Conservation (phyloP, 2,329 filamentous ascomycete species). For the Pseudogymnoascus sp. region DNA sequence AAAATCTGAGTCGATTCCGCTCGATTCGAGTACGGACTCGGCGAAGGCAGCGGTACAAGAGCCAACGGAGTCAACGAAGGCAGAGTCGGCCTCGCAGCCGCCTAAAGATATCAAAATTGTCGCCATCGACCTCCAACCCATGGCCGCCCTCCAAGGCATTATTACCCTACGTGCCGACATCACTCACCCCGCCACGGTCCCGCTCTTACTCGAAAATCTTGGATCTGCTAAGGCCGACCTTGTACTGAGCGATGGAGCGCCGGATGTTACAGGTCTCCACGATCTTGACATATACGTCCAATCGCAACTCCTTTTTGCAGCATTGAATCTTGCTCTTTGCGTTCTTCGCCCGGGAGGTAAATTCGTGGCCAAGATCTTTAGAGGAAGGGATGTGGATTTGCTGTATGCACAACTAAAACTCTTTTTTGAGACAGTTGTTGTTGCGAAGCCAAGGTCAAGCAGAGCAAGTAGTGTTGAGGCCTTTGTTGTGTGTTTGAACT, state of each 20-base stretch:
- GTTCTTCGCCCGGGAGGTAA: constrained; percentile 88
- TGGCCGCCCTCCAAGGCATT: constrained; percentile 87
- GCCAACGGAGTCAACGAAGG: constrained; percentile 25
- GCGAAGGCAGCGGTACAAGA: constrained; percentile 14
- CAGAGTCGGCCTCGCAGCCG: constrained; percentile 30
- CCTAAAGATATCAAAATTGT: constrained; percentile 82
- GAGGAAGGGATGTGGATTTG: constrained; percentile 89
- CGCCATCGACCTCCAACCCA: constrained; percentile 90
- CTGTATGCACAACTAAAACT: constrained; percentile 89
- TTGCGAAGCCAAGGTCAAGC: constrained; percentile 89
- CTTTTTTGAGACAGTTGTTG: constrained; percentile 78
- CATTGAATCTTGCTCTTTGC: constrained; percentile 85
- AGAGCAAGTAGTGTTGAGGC: constrained; percentile 95
- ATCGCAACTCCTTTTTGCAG: constrained; percentile 87
- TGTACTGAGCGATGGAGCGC: constrained; percentile 89
- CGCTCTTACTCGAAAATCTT: constrained; percentile 74
- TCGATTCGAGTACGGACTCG: constrained; percentile 10
- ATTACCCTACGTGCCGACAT: constrained; percentile 91
- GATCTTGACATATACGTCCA: constrained; percentile 98
- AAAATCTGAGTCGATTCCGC: constrained; percentile 21
- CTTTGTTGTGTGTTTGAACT: constrained; percentile 91
- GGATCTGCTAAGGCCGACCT: constrained; percentile 77
- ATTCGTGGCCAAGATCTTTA: constrained; percentile 97
- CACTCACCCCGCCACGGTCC: constrained; percentile 91
- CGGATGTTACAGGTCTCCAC: constrained; percentile 92